A percentile compares a stretch with the other conserved stretches of the same genome.
Evolutionary conservation across 371 early-diverging fungal genomes (phyloP).

Genomic region (Mucor lusitanicus): DNA sequence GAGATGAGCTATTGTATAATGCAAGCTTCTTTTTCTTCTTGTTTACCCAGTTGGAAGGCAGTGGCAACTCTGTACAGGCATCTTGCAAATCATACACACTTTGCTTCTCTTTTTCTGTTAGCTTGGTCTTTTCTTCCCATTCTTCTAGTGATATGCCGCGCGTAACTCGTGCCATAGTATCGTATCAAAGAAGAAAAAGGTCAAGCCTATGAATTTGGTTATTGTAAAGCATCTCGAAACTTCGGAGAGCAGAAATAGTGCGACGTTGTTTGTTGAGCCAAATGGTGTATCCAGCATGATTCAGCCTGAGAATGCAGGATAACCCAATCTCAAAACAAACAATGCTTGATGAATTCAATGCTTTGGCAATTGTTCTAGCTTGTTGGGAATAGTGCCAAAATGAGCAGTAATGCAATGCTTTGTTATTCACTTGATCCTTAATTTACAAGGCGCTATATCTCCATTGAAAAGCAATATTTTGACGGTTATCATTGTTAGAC

Average conservation of each 20-base stretch:
- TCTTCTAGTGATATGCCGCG: slow-evolving; percentile 58
- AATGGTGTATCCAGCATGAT: not conserved
- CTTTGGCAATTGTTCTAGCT: not conserved
- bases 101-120: slow-evolving; percentile 61
- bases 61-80: slow-evolving; percentile 66
- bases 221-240: not conserved
- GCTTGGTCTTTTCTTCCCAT: slow-evolving; percentile 68
- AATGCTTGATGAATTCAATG: not conserved
- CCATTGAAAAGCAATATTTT: not conserved
- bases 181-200: not conserved
- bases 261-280: not conserved
- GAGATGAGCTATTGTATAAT: not conserved
- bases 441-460: no score
- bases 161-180: slow-evolving; percentile 33
- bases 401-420: not conserved
- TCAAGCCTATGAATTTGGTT: not conserved
- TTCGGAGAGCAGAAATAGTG: not conserved
- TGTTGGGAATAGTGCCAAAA: not conserved
- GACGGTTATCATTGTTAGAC: not conserved
- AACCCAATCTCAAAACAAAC: not conserved
- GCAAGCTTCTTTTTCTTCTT: not conserved
- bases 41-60: slow-evolving; percentile 59
- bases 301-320: not conserved
- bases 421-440: no score
- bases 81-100: slow-evolving; percentile 68